Evolutionary conservation across 164 flowering plant species (phyloP).

Genomic region (Nymphaea colorata): DNA sequence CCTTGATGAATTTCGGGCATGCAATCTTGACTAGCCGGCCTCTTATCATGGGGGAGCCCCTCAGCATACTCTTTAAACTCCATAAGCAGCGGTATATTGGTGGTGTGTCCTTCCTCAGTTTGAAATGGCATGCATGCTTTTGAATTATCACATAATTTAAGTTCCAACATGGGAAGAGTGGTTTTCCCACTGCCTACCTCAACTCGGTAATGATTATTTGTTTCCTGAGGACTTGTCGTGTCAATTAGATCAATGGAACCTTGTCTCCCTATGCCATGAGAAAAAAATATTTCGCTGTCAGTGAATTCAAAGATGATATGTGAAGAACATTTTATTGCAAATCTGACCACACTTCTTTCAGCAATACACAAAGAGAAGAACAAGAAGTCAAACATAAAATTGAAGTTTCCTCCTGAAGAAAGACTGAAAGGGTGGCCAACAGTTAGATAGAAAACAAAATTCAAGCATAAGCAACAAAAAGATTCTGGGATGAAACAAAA

Average conservation of each 20-base stretch:
- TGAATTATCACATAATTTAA: constrained; percentile 9
- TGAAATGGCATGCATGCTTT: constrained; percentile 7
- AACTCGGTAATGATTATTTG: not conserved
- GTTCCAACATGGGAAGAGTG: constrained; percentile 10
- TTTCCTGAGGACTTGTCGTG: not conserved
- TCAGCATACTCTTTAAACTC: constrained; percentile 9
- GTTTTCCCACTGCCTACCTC: constrained; percentile 10
- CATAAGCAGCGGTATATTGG: constrained; percentile 13
- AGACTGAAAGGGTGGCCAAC: no score
- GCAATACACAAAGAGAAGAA: no score
- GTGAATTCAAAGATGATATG: no score
- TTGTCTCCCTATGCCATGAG: not conserved
- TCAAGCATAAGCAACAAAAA: no score
- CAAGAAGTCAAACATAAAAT: no score
- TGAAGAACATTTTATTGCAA: no score
- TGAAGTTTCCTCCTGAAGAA: no score
- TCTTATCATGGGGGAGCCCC: constrained; percentile 6
- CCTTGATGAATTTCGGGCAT: constrained; percentile 19
- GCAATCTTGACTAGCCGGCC: constrained; percentile 9
- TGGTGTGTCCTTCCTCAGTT: constrained; percentile 7
- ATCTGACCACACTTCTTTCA: no score
- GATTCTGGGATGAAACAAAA: no score
- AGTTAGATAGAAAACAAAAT: no score
- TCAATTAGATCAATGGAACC: not conserved
- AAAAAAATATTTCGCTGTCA: no score